Percentiles rank a stretch among this genome's conserved stretches.
phyloP scores from a whole-genome alignment of 2,329 filamentous ascomycete genomes.

The Dactylonectria macrodidyma region DNA sequence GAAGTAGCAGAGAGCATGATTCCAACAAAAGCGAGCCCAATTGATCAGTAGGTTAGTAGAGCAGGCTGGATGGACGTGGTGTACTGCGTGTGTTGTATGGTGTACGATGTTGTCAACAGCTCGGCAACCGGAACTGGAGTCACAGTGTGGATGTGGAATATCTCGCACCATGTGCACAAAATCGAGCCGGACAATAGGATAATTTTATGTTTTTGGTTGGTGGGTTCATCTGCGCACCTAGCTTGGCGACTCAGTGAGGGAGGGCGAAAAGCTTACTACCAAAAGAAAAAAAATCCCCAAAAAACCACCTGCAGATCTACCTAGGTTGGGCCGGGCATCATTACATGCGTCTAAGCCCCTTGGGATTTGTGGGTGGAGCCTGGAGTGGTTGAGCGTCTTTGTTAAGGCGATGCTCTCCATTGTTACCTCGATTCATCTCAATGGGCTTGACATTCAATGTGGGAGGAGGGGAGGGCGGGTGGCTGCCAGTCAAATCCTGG shows the following conservation, averaged over 20 bases:
- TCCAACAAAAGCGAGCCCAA: background rate
- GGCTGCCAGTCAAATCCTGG: background rate
- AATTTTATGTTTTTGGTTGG: background rate
- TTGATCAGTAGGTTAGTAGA: too few relatives aligned
- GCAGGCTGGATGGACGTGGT: too few relatives aligned
- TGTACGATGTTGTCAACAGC: background rate
- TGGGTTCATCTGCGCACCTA: background rate
- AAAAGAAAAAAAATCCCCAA: background rate
- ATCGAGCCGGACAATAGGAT: background rate
- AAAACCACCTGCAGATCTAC: background rate
- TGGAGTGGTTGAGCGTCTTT: too few relatives aligned
- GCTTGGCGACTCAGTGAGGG: background rate
- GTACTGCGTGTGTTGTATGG: too few relatives aligned
- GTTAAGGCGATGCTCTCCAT: too few relatives aligned
- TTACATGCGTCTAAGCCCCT: too few relatives aligned
- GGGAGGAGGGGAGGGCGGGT: too few relatives aligned
- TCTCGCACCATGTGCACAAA: constrained; percentile 9
- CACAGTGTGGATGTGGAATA: background rate
- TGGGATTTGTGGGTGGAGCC: too few relatives aligned
- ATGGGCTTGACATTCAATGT: too few relatives aligned
- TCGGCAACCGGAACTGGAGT: background rate
- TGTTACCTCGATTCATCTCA: too few relatives aligned
- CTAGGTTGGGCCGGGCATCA: too few relatives aligned
- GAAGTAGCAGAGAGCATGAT: too few relatives aligned
- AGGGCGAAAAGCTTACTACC: background rate